Percentiles rank a stretch among this genome's conserved stretches.
These are phyloP conservation scores for Pyrenula aspistea DNA, from an alignment of 495 filamentous ascomycete species.

Conservation along the genomic window DNA sequence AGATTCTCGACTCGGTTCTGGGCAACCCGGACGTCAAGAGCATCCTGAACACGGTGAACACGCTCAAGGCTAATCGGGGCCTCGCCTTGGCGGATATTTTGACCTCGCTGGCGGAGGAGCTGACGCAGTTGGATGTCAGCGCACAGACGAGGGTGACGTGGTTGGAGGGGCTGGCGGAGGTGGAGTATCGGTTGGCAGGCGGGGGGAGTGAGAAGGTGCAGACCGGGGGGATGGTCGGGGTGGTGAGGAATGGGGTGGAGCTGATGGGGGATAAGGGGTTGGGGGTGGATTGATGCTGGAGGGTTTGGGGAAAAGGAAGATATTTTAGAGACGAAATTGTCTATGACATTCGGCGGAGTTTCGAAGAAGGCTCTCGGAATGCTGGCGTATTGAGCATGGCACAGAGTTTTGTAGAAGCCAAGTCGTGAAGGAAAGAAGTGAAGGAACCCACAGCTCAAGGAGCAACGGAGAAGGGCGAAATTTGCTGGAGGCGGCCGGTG, in stretches of 20 bases:
- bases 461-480: too few species aligned
- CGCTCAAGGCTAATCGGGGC: constrained; percentile 75
- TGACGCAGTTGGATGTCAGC: constrained; percentile 74
- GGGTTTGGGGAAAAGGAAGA: too few species aligned
- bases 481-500: too few species aligned
- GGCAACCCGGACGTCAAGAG: constrained; percentile 73
- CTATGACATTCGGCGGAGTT: too few species aligned
- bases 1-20: constrained; percentile 74
- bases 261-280: constrained; percentile 32
- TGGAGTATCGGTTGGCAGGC: constrained; percentile 81
- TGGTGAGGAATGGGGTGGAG: constrained; percentile 77
- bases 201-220: constrained; percentile 85
- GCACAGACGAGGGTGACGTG: constrained; percentile 78
- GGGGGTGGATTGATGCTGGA: neutral
- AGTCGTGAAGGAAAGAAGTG: too few species aligned
- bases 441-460: too few species aligned
- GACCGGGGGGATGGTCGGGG: constrained; percentile 84
- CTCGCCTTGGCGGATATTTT: constrained; percentile 90
- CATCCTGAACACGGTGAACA: constrained; percentile 75
- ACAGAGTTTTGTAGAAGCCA: too few species aligned
- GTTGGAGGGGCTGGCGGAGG: constrained; percentile 83
- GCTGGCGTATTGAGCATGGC: too few species aligned
- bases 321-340: too few species aligned
- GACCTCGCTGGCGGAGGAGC: constrained; percentile 68
- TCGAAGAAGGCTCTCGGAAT: too few species aligned